Base-by-base conservation (phyloP, 2,329 filamentous ascomycete species). In the Magnaporthiopsis incrustans region DNA sequence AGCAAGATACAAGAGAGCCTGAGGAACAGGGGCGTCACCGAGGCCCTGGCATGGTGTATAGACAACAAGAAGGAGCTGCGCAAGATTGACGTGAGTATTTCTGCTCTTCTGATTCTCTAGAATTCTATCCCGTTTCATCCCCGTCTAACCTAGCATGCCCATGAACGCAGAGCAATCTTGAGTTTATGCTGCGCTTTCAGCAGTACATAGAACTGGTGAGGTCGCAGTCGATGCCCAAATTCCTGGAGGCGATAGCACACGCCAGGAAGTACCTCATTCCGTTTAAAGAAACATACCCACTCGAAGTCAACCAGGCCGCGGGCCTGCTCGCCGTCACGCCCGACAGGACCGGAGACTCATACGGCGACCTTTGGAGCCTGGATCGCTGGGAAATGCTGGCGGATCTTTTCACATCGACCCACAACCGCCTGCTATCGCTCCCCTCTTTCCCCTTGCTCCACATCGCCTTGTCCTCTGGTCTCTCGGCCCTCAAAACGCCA, bases 401-500 rank as follows among this genome's bases (percentile, higher is more conserved):
- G 35, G 80, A 87, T 62, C 82, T 94, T 61, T 99, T 98, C 77
- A 85, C 92, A 68, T 81, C 84, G 66, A 96, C 93, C 1, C 92
- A 98, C 77, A 92, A 97, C 79, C 86, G 83, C 59, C 86, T 99
- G 5, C 88, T 97, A 67, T 88, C 88, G 22, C 85, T 99, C 0
- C 93, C 95, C 0, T 83, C 89, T 2, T 86, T 89, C 26, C 93
- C 95, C 0, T 85, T 97, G 25, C 85, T 99, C 32, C 92, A 98
- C 76, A 89, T 96, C 67, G 95, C 95, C 15, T 85, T 99, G 12
- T 92, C 89, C 0, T 92, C 93, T 0, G 95, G 95, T 10, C 84
- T 99, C 12, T 97, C 93, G 0, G 93, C 95, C 1, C 87, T 99
- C 68, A 99, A 99, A 76, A 98, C 95, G 0, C 95, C 95, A 0